These are phyloP conservation scores for Primulina eburnea DNA, from an alignment of 257 asterid genomes.

Conservation along the genomic window DNA sequence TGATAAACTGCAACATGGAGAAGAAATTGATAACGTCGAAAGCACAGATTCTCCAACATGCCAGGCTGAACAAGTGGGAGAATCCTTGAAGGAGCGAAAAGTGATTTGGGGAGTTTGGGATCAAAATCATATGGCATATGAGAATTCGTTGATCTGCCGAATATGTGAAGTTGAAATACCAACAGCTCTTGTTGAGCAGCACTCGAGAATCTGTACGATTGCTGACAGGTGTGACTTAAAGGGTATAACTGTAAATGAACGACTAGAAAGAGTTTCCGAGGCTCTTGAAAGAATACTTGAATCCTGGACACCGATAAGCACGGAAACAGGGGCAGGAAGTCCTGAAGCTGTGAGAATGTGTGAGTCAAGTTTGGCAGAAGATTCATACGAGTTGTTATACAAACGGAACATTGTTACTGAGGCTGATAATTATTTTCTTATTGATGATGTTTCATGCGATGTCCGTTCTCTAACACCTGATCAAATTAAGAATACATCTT, in stretches of 20 bases:
- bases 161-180: slow-evolving; percentile 99
- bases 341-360: slow-evolving; percentile 53
- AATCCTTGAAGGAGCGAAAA: slow-evolving; percentile 44
- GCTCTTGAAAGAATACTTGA: slow-evolving; percentile 86
- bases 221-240: slow-evolving; percentile 96
- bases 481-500: slow-evolving; percentile 50
- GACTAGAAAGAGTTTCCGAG: slow-evolving; percentile 81
- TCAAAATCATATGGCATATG: slow-evolving; percentile 69
- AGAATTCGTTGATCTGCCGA: slow-evolving; percentile 86
- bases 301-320: slow-evolving; percentile 63
- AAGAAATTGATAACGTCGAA: slow-evolving; percentile 38
- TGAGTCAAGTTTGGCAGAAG: slow-evolving; percentile 39
- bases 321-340: slow-evolving; percentile 46
- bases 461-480: slow-evolving; percentile 38
- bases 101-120: slow-evolving; percentile 76
- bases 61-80: slow-evolving; percentile 48
- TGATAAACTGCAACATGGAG: slow-evolving; percentile 37
- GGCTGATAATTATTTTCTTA: slow-evolving; percentile 39
- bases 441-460: slow-evolving; percentile 44
- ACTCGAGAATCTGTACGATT: slow-evolving; percentile 90
- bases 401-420: slow-evolving; percentile 43
- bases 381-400: slow-evolving; percentile 47
- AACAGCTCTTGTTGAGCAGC: slow-evolving; percentile 83
- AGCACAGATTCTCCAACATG: slow-evolving; percentile 36
- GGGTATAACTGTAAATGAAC: slow-evolving; percentile 79